Evolutionary conservation across 1,284 basidiomycete species (phyloP).

Genomic region (Cutaneotrichosporon daszewskae): DNA sequence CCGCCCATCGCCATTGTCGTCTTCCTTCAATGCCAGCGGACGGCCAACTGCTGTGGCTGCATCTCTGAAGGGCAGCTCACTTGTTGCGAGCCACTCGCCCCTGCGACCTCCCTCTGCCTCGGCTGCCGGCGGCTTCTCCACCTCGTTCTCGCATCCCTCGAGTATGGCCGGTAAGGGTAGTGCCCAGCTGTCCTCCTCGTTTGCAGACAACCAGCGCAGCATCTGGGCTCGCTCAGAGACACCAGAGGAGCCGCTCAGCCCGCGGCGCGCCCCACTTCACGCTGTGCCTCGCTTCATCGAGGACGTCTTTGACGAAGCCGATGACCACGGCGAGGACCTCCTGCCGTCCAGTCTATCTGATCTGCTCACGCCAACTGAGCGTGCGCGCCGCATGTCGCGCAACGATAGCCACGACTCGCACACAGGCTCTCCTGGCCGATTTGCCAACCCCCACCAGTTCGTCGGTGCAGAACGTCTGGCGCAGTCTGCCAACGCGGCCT

Average conservation of each 20-base stretch:
- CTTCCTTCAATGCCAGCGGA: conserved; percentile 30
- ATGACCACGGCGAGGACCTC: conserved; percentile 76
- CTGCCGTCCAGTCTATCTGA: conserved; percentile 80
- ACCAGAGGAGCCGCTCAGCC: conserved; percentile 37
- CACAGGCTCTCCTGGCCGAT: conserved; percentile 25
- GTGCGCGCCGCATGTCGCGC: conserved; percentile 67
- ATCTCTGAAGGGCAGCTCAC: conserved; percentile 30
- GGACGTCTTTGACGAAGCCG: conserved; percentile 31
- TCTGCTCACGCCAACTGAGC: conserved; percentile 76
- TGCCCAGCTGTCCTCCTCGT: conserved; percentile 36
- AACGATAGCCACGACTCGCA: conserved; percentile 38
- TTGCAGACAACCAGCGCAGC: conserved; percentile 33
- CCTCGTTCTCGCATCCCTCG: conserved; percentile 37
- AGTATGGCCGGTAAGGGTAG: conserved; percentile 16
- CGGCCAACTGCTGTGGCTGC: conserved; percentile 22
- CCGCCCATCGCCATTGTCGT: conserved; percentile 38
- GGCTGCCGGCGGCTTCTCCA: conserved; percentile 25
- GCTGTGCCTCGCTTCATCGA: conserved; percentile 18
- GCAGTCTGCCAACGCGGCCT: conserved; percentile 42
- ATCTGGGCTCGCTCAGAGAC: conserved; percentile 42
- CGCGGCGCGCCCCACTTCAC: conserved; percentile 24
- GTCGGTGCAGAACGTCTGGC: conserved; percentile 33
- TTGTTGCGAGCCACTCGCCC: conserved; percentile 26
- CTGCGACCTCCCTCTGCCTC: conserved; percentile 32
- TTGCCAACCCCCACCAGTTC: conserved; percentile 20